Percentiles rank a stretch among this genome's conserved stretches.
phyloP scores from a whole-genome alignment of 2,329 filamentous ascomycete genomes.

The Grosmannia huntii region DNA sequence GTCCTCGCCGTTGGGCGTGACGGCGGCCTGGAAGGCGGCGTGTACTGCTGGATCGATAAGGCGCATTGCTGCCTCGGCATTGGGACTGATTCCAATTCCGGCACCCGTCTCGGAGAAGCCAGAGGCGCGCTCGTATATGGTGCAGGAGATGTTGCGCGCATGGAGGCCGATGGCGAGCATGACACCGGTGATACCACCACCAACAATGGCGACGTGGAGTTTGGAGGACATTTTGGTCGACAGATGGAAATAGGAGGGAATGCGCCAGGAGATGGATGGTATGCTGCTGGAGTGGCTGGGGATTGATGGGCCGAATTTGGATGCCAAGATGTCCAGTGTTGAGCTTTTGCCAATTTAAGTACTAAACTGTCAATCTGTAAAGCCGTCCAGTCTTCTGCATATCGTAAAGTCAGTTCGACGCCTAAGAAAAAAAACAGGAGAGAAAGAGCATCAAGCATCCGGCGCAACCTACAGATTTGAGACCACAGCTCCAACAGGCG shows the following conservation, averaged over 20 bases:
- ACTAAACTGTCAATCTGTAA: no score
- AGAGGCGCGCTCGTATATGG: conserved; percentile 31
- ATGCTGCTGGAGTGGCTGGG: no score
- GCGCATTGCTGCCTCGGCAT: conserved; percentile 33
- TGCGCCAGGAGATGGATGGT: background rate
- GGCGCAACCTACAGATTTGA: background rate
- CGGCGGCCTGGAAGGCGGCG: conserved; percentile 23
- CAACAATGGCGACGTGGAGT: conserved; percentile 31
- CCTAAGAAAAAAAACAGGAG: no score
- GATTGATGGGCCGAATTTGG: no score
- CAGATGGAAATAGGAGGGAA: background rate
- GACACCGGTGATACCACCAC: conserved; percentile 37
- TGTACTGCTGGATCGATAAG: conserved; percentile 24
- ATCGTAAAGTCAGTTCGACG: no score
- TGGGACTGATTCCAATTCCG: conserved; percentile 38
- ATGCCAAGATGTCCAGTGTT: no score
- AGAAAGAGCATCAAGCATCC: no score
- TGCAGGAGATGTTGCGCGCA: conserved; percentile 27
- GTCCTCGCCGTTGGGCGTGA: conserved; percentile 26
- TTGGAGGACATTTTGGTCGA: background rate
- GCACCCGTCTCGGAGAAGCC: conserved; percentile 34
- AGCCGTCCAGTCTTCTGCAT: no score
- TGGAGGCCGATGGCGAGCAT: conserved; percentile 33
- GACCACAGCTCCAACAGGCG: background rate
- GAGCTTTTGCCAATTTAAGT: no score